These are phyloP conservation scores for Dactylella cylindrospora DNA, from an alignment of 2,329 filamentous ascomycete species.

Conservation along the genomic window DNA sequence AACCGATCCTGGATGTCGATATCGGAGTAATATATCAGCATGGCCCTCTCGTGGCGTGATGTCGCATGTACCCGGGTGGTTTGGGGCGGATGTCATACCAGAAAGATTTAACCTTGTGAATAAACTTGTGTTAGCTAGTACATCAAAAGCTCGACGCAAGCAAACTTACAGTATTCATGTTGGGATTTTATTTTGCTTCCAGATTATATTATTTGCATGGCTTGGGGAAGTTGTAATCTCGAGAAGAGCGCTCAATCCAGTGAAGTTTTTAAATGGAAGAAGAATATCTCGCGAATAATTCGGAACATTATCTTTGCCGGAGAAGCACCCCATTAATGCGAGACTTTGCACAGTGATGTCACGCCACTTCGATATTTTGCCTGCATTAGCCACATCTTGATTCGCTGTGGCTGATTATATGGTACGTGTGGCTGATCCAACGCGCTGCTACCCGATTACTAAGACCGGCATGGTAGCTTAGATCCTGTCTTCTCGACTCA, in stretches of 20 bases:
- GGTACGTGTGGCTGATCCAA: too few species aligned
- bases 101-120: slow-evolving; percentile 64
- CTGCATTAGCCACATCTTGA: slow-evolving; percentile 25
- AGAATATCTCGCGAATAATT: too few species aligned
- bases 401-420: neutral
- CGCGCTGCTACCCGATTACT: slow-evolving; percentile 7
- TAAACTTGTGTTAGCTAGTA: slow-evolving; percentile 36
- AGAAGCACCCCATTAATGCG: slow-evolving; percentile 9
- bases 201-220: slow-evolving; percentile 8
- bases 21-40: neutral
- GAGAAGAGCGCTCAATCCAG: too few species aligned
- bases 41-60: slow-evolving; percentile 43
- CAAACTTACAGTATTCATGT: slow-evolving; percentile 61
- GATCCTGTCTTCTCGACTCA: slow-evolving; percentile 17
- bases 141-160: neutral
- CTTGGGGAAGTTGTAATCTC: slow-evolving; percentile 12
- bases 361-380: slow-evolving; percentile 29
- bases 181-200: slow-evolving; percentile 46
- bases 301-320: too few species aligned
- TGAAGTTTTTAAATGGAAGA: slow-evolving; percentile 4
- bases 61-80: slow-evolving; percentile 24
- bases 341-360: slow-evolving; percentile 24
- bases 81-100: slow-evolving; percentile 57
- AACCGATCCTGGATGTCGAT: slow-evolving; percentile 82
- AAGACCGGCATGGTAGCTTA: neutral